Evolutionary conservation across 441 rosid genomes (phyloP).

Genomic region (Pelargonium australe): DNA sequence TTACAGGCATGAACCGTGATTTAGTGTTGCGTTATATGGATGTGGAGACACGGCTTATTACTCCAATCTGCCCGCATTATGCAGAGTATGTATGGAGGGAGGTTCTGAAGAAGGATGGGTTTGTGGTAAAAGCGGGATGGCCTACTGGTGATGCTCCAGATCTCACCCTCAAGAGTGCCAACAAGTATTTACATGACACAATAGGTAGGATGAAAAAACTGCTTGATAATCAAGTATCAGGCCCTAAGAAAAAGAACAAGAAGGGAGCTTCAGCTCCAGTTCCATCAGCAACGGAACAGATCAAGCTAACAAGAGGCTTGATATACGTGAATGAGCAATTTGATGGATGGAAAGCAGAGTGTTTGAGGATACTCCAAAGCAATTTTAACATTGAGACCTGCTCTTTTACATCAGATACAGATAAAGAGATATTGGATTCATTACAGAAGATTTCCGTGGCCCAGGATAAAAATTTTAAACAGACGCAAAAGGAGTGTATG

Average conservation of each 20-base stretch:
- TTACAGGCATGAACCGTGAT: conserved; percentile 63
- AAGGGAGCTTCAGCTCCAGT: conserved; percentile 39
- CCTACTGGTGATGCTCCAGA: conserved; percentile 63
- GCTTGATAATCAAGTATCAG: conserved; percentile 58
- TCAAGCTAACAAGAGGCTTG: conserved; percentile 43
- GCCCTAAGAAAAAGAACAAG: conserved; percentile 57
- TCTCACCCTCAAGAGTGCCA: conserved; percentile 69
- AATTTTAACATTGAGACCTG: conserved; percentile 39
- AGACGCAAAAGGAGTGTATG: conserved; percentile 69
- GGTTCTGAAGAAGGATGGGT: conserved; percentile 70
- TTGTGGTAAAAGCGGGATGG: conserved; percentile 83
- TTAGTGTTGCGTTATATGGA: conserved; percentile 71
- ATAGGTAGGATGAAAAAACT: conserved; percentile 69
- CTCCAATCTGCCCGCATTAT: conserved; percentile 91
- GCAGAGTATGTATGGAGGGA: conserved; percentile 85
- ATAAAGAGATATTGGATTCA: conserved; percentile 53
- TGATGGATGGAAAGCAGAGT: conserved; percentile 81
- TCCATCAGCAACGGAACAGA: conserved; percentile 34
- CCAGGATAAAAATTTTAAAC: conserved; percentile 49
- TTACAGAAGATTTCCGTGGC: conserved; percentile 44
- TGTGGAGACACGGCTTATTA: conserved; percentile 78
- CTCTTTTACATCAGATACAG: conserved; percentile 51
- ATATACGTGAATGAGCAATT: conserved; percentile 72
- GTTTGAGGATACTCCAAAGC: conserved; percentile 62
- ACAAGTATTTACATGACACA: conserved; percentile 83